Conservation (phyloP, 345 rosid species). For the Zanthoxylum bungeanum region DNA sequence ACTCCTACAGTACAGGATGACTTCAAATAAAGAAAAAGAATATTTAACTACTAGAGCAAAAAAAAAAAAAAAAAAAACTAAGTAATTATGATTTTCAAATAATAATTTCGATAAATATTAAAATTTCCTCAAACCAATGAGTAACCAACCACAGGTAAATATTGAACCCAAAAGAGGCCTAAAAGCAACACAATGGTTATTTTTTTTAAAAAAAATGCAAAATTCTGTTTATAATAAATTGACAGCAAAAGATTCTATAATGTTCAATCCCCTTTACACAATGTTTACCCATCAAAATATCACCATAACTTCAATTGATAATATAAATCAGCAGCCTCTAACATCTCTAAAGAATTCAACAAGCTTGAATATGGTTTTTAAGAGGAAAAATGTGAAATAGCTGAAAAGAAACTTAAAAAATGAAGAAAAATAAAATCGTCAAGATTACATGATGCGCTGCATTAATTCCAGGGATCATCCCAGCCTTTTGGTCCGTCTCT, state of each 20-base stretch:
- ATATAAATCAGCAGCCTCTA: neutral
- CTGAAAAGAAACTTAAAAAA: neutral
- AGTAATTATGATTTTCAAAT: too few species aligned
- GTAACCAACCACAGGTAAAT: neutral
- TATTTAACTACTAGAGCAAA: too few species aligned
- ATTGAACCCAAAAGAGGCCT: neutral
- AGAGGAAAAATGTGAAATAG: neutral
- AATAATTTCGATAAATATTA: neutral
- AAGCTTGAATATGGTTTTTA: neutral
- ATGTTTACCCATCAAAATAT: neutral
- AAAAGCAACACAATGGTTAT: neutral
- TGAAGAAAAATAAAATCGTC: neutral
- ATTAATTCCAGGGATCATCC: constrained; percentile 97
- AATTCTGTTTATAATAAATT: neutral
- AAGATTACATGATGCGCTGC: neutral
- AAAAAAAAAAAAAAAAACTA: too few species aligned
- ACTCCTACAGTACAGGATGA: too few species aligned
- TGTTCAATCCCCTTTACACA: constrained; percentile 4
- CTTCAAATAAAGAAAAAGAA: too few species aligned
- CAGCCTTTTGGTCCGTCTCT: constrained; percentile 92
- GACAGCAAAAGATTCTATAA: neutral
- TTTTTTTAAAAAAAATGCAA: neutral
- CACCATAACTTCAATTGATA: neutral
- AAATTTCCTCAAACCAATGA: neutral
- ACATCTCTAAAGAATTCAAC: neutral